Conservation (phyloP, 73 alveolate genomes). For the Tetrahymena elliotti region DNA sequence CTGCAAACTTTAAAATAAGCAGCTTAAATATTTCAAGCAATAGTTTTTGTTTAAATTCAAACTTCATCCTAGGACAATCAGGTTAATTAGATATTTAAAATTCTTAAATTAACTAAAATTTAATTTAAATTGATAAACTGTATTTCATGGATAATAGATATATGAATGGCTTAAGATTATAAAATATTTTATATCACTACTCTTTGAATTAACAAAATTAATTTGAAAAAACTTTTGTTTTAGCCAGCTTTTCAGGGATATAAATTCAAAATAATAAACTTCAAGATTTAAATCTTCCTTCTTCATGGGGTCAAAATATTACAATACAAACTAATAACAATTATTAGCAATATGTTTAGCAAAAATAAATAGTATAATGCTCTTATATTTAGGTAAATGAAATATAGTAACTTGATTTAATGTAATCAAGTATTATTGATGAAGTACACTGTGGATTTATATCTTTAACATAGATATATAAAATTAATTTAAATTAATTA, state of each 20-base stretch:
- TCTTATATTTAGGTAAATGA: background rate
- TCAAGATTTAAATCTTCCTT: background rate
- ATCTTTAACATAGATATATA: background rate
- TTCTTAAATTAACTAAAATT: no score
- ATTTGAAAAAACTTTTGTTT: background rate
- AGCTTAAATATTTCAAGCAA: background rate
- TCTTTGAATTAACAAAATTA: background rate
- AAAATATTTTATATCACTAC: background rate
- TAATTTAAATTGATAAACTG: background rate
- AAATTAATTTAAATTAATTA: background rate
- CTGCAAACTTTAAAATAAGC: background rate
- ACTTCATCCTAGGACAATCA: background rate
- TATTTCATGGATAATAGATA: background rate
- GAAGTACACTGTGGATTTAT: background rate
- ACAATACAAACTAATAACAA: background rate
- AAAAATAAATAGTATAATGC: background rate
- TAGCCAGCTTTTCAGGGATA: background rate
- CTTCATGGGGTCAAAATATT: background rate
- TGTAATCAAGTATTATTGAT: background rate
- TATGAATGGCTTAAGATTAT: background rate
- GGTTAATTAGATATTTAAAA: background rate
- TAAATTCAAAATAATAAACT: background rate
- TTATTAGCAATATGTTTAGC: background rate
- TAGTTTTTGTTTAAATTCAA: background rate
- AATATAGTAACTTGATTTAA: background rate